Conservation (phyloP, 257 asterid genomes). For the Solanum clarkiae region DNA sequence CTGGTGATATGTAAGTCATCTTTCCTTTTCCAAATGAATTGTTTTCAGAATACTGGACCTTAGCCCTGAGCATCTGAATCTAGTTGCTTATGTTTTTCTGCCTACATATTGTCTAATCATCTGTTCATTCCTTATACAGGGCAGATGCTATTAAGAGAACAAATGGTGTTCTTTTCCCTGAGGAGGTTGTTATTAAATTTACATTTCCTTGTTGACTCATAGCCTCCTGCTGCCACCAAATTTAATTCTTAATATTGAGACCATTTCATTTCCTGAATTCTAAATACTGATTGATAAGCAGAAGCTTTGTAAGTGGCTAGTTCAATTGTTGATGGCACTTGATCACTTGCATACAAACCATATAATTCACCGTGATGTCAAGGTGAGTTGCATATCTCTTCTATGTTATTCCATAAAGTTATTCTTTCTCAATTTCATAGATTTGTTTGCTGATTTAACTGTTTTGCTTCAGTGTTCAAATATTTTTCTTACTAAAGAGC, state of each 20-base stretch:
- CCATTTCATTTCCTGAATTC: not conserved
- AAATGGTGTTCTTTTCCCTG: slow-evolving; percentile 77
- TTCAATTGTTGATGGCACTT: slow-evolving; percentile 90
- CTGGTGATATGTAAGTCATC: slow-evolving; percentile 92
- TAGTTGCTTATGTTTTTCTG: not conserved
- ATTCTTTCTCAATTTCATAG: not conserved
- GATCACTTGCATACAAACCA: slow-evolving; percentile 83
- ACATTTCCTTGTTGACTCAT: not conserved
- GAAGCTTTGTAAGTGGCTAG: slow-evolving; percentile 96
- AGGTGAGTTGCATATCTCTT: slow-evolving; percentile 31
- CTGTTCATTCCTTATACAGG: slow-evolving; percentile 30
- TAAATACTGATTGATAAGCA: slow-evolving; percentile 23
- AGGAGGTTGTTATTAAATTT: slow-evolving; percentile 48
- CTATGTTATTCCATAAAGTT: not conserved
- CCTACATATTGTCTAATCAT: not conserved
- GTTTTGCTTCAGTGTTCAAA: slow-evolving; percentile 73
- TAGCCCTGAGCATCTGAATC: not conserved
- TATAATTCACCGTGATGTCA: slow-evolving; percentile 96
- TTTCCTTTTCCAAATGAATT: not conserved
- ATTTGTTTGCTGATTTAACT: slow-evolving; percentile 6
- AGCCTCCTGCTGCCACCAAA: not conserved
- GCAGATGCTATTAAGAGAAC: slow-evolving; percentile 83
- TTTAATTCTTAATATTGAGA: not conserved
- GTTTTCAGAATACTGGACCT: not conserved
- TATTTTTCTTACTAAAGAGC: slow-evolving; percentile 86